Conservation (phyloP, 768 basidiomycete genomes). For the Calocybe cyanea region DNA sequence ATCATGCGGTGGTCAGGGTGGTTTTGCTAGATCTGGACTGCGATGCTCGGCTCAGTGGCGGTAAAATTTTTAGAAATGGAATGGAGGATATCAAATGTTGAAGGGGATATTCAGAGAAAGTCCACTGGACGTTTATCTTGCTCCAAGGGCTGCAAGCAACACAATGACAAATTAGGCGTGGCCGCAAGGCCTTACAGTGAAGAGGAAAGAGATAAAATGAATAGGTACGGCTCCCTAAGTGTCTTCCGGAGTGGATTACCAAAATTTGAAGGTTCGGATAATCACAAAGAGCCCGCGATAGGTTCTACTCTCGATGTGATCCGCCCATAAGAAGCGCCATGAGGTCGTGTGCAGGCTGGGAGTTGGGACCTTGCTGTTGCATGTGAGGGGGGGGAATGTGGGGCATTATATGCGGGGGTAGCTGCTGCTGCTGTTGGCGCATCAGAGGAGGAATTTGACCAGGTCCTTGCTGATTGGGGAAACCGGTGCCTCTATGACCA, state of each 20-base stretch:
- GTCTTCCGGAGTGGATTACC: constrained; percentile 3
- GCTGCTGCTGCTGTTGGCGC: constrained; percentile 53
- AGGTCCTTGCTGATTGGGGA: constrained; percentile 44
- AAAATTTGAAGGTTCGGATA: constrained; percentile 9
- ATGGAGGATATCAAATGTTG: too few relatives aligned
- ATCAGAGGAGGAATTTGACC: constrained; percentile 42
- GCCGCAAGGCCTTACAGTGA: constrained; percentile 13
- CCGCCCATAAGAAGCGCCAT: constrained; percentile 85
- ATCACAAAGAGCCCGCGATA: constrained; percentile 4
- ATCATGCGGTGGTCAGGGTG: neutral
- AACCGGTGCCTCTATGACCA: constrained; percentile 41
- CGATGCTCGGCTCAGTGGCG: neutral
- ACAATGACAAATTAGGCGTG: constrained; percentile 16
- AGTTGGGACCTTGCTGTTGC: constrained; percentile 56
- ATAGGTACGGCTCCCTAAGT: constrained; percentile 4
- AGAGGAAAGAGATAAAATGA: constrained; percentile 10
- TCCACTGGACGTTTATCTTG: too few relatives aligned
- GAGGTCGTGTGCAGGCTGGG: constrained; percentile 65
- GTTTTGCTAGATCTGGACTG: neutral
- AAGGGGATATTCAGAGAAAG: too few relatives aligned
- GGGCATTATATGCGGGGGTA: constrained; percentile 51
- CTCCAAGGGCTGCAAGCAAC: constrained; percentile 4
- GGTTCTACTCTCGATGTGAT: constrained; percentile 58
- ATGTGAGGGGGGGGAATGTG: constrained; percentile 54
- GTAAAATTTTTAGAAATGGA: too few relatives aligned